These are phyloP conservation scores for Hylodesmum podocarpum DNA, from an alignment of 306 rosid species.

Conservation along the genomic window DNA sequence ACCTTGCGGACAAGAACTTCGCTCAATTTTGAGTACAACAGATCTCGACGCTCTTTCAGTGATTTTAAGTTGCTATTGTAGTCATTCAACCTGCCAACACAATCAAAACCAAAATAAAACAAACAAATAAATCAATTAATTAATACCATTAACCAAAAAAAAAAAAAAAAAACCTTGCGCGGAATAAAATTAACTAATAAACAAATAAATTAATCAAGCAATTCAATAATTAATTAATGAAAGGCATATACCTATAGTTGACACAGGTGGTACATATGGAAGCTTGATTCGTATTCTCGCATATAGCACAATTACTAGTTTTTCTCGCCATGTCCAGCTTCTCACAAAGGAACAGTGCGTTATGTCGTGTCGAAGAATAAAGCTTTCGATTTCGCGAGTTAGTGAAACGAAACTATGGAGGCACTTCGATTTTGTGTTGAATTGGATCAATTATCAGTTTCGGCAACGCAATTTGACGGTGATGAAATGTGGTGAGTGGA, in stretches of 20 bases:
- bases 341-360: background rate
- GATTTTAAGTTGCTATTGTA: constrained; percentile 52
- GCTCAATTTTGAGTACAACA: constrained; percentile 61
- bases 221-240: background rate
- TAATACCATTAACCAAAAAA: background rate
- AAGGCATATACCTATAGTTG: constrained; percentile 64
- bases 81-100: constrained; percentile 59
- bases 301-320: constrained; percentile 64
- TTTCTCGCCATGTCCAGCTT: constrained; percentile 59
- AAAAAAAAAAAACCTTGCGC: background rate
- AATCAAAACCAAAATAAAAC: background rate
- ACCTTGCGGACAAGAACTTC: constrained; percentile 86
- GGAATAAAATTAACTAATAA: background rate
- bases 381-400: constrained; percentile 16
- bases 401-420: background rate
- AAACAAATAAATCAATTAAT: background rate
- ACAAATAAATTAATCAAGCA: background rate
- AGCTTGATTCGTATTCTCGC: constrained; percentile 78
- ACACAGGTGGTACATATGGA: constrained; percentile 79
- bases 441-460: background rate
- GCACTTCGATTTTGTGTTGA: background rate
- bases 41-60: constrained; percentile 70
- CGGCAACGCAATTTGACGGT: background rate
- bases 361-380: background rate
- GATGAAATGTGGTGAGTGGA: background rate